Evolutionary conservation across 2,329 filamentous ascomycete genomes (phyloP).

Genomic region (Monosporascus sp.): DNA sequence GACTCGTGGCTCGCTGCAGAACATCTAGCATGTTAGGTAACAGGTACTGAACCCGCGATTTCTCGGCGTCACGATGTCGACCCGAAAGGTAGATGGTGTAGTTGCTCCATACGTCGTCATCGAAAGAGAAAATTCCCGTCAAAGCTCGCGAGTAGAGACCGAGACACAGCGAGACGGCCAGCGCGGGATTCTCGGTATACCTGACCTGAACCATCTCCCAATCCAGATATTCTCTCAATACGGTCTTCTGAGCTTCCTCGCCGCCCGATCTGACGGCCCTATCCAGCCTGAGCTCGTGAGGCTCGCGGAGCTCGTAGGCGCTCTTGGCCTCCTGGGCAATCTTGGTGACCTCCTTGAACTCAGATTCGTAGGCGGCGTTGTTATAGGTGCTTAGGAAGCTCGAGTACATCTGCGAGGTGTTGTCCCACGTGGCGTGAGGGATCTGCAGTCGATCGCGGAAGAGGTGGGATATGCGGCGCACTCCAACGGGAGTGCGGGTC

Average conservation of each 20-base stretch:
- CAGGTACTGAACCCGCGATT: constrained; percentile 31
- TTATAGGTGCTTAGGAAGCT: constrained; percentile 69
- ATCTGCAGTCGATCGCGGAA: constrained; percentile 65
- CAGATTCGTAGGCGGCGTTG: constrained; percentile 63
- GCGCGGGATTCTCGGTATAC: constrained; percentile 40
- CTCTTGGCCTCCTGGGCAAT: constrained; percentile 59
- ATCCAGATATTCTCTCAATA: constrained; percentile 67
- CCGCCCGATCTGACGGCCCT: constrained; percentile 53
- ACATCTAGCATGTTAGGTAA: constrained; percentile 58
- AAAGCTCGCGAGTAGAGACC: constrained; percentile 78
- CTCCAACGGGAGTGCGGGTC: constrained; percentile 48
- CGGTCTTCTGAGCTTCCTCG: constrained; percentile 44
- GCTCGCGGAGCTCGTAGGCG: constrained; percentile 58
- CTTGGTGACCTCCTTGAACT: constrained; percentile 64
- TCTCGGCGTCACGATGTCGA: constrained; percentile 36
- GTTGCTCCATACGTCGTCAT: constrained; percentile 77
- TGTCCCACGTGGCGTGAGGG: constrained; percentile 71
- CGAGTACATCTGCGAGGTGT: constrained; percentile 70
- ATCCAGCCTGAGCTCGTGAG: constrained; percentile 61
- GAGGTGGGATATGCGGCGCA: constrained; percentile 61
- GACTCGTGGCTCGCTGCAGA: constrained; percentile 74
- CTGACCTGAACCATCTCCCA: constrained; percentile 70
- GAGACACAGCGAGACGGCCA: constrained; percentile 47
- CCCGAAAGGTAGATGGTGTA: constrained; percentile 70
- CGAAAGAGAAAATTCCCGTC: constrained; percentile 61